Conservation (phyloP, 306 rosid species). For the Sicyos edulis region DNA sequence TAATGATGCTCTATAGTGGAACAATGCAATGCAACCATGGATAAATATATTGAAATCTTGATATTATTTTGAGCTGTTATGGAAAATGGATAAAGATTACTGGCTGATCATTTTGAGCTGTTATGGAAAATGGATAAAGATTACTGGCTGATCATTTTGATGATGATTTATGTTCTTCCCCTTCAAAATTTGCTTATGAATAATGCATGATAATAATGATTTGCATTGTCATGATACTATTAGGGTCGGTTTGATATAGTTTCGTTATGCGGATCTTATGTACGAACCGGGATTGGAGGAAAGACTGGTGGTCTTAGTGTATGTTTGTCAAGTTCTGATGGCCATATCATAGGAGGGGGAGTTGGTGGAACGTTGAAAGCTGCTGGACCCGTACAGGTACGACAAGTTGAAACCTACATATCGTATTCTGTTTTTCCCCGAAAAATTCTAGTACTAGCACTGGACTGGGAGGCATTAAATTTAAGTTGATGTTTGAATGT, state of each 20-base stretch:
- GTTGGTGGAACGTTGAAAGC: conserved; percentile 91
- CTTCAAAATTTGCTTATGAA: background rate
- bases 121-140: background rate
- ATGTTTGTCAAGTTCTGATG: conserved; percentile 71
- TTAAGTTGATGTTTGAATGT: background rate
- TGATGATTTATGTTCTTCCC: background rate
- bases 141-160: conserved; percentile 3
- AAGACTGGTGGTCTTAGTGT: conserved; percentile 83
- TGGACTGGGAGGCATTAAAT: background rate
- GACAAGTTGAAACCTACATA: background rate
- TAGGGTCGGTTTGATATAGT: conserved; percentile 94
- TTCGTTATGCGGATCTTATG: conserved; percentile 83
- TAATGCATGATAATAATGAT: background rate
- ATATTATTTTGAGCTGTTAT: background rate
- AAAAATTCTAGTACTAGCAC: background rate
- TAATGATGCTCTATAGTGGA: background rate
- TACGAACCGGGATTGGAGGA: conserved; percentile 64
- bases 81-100: background rate
- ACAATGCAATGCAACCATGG: background rate
- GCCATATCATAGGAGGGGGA: conserved; percentile 93
- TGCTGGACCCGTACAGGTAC: conserved; percentile 97
- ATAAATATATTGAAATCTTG: background rate
- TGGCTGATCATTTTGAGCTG: background rate
- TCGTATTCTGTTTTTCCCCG: background rate
- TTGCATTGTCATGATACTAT: conserved; percentile 22